A percentile compares a stretch with the other conserved stretches of the same genome.
Evolutionary conservation across 306 rosid species (phyloP).

Genomic region (Leucaena leucocephala): DNA sequence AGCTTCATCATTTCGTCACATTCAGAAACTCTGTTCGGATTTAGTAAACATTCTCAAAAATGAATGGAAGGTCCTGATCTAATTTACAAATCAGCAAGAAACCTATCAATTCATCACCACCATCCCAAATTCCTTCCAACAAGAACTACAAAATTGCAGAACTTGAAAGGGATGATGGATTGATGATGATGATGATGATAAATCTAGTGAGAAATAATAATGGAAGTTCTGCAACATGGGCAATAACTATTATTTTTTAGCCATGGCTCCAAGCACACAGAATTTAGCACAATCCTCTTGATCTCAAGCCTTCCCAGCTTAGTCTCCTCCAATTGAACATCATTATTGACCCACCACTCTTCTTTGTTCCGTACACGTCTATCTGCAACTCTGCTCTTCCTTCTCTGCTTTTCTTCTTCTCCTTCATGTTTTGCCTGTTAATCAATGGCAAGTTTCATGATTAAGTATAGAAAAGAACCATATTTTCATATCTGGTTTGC

Average conservation of each 20-base stretch:
- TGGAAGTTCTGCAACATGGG: conserved; percentile 79
- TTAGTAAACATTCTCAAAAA: background rate
- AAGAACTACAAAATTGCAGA: background rate
- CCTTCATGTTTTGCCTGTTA: conserved; percentile 37
- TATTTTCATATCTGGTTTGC: background rate
- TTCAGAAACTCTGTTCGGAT: background rate
- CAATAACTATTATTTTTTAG: conserved; percentile 64
- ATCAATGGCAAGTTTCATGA: background rate
- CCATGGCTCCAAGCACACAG: conserved; percentile 88
- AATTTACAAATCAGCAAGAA: conserved; percentile 7
- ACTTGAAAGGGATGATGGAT: background rate
- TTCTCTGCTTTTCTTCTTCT: conserved; percentile 19
- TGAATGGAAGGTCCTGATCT: background rate
- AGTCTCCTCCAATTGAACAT: conserved; percentile 20
- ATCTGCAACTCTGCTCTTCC: conserved; percentile 45
- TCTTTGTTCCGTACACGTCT: conserved; percentile 53
- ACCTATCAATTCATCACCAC: conserved; percentile 16
- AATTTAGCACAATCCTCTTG: conserved; percentile 75
- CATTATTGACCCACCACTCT: conserved; percentile 4
- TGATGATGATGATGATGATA: background rate
- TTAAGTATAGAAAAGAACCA: background rate
- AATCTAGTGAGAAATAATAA: conserved; percentile 15
- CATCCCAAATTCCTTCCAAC: background rate
- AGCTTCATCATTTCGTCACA: background rate
- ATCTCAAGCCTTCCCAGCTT: conserved; percentile 63